A percentile compares a stretch with the other conserved stretches of the same genome.
Conservation (phyloP, 495 filamentous ascomycete genomes). For the Emericellopsis terricola region DNA sequence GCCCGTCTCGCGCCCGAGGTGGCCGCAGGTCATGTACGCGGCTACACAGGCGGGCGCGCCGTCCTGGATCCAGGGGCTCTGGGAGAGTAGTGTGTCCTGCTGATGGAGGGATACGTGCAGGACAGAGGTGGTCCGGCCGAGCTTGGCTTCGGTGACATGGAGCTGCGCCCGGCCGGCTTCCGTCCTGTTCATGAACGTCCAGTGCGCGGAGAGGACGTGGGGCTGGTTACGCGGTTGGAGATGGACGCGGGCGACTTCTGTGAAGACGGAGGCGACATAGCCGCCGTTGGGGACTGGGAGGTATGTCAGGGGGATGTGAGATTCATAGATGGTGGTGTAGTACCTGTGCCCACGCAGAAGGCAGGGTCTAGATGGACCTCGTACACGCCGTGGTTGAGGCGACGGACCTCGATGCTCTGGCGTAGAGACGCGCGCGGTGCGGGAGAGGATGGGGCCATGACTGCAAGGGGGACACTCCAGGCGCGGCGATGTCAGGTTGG, state of each 20-base stretch:
- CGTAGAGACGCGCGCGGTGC: background rate
- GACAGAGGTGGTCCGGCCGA: slow-evolving; percentile 49
- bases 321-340: background rate
- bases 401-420: background rate
- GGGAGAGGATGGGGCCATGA: too few relatives aligned
- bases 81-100: slow-evolving; percentile 9
- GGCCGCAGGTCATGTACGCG: slow-evolving; percentile 51
- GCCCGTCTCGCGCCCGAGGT: slow-evolving; percentile 39
- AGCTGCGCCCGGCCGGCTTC: slow-evolving; percentile 42
- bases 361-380: slow-evolving; percentile 1
- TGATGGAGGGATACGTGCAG: slow-evolving; percentile 48
- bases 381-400: slow-evolving; percentile 4
- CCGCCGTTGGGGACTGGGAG: slow-evolving; percentile 64
- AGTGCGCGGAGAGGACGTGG: slow-evolving; percentile 47
- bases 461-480: too few relatives aligned
- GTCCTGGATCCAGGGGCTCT: slow-evolving; percentile 12
- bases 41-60: slow-evolving; percentile 14
- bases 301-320: background rate
- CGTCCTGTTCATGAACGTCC: slow-evolving; percentile 56
- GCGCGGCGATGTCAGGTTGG: too few relatives aligned
- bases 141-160: slow-evolving; percentile 51
- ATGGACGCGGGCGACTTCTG: slow-evolving; percentile 41
- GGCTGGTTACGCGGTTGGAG: slow-evolving; percentile 42
- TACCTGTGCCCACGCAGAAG: slow-evolving; percentile 5
- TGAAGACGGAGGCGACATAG: slow-evolving; percentile 46